Evolutionary conservation across 2,329 filamentous ascomycete genomes (phyloP).

Genomic region (Cercospora brassicicola): DNA sequence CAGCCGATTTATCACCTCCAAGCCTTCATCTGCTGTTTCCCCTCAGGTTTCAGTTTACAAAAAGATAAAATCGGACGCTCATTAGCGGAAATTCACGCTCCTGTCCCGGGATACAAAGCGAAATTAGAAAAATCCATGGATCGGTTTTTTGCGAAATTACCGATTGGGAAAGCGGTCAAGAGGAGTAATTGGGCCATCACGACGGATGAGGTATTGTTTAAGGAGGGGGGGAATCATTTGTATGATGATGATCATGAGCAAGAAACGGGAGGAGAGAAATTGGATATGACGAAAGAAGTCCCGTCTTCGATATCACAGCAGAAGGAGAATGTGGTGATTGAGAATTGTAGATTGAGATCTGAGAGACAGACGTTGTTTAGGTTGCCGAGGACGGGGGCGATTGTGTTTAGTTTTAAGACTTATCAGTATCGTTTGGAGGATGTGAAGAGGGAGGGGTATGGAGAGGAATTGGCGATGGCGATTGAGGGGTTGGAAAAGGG

Average conservation of each 20-base stretch:
- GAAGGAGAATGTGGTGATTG: constrained; percentile 39
- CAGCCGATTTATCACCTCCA: constrained; percentile 53
- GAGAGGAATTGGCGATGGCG: constrained; percentile 55
- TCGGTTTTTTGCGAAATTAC: constrained; percentile 57
- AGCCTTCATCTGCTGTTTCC: constrained; percentile 59
- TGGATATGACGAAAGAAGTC: no score
- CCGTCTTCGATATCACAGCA: constrained; percentile 21
- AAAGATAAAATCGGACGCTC: constrained; percentile 49
- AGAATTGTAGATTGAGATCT: constrained; percentile 52
- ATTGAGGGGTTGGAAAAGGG: constrained; percentile 61
- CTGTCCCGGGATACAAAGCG: constrained; percentile 58
- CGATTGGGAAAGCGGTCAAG: constrained; percentile 56
- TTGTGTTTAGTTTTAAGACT: constrained; percentile 65
- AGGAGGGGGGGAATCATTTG: constrained; percentile 47
- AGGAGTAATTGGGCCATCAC: constrained; percentile 57
- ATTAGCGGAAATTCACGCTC: constrained; percentile 58
- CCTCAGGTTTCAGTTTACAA: constrained; percentile 52
- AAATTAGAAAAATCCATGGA: constrained; percentile 64
- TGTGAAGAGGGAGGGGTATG: constrained; percentile 58
- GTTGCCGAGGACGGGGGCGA: constrained; percentile 53
- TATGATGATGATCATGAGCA: constrained; percentile 28
- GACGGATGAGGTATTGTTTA: constrained; percentile 45
- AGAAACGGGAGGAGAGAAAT: neutral
- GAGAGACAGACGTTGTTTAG: constrained; percentile 65
- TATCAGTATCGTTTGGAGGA: constrained; percentile 59